phyloP scores from a whole-genome alignment of 2,329 filamentous ascomycete genomes.

The Pseudogymnoascus sp. region DNA sequence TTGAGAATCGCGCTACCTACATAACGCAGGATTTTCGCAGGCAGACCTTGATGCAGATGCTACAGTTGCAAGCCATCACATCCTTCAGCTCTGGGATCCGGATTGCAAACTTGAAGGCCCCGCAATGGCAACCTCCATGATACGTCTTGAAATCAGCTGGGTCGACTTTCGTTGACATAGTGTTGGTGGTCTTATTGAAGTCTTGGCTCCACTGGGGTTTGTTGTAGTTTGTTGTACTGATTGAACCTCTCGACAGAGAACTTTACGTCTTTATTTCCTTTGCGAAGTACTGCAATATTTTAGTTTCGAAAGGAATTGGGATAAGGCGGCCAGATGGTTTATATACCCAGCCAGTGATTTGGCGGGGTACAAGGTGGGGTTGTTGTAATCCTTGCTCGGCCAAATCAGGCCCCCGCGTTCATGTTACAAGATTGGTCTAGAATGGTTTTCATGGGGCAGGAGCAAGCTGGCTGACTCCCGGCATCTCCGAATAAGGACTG shows the following conservation, averaged over 20 bases:
- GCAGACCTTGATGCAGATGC: constrained; percentile 49
- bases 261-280: background rate
- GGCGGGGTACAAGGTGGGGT: constrained; percentile 2
- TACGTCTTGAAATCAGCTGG: constrained; percentile 25
- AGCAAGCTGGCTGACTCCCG: background rate
- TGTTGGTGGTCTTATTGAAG: background rate
- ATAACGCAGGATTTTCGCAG: constrained; percentile 33
- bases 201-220: background rate
- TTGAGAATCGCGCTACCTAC: background rate
- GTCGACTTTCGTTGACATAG: background rate
- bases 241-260: background rate
- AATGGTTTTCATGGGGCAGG: background rate
- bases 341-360: background rate
- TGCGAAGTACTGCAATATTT: background rate
- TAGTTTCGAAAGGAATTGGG: background rate
- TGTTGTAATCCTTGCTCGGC: background rate
- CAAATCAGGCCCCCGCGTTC: background rate
- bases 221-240: background rate
- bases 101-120: constrained; percentile 43
- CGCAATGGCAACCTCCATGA: constrained; percentile 51
- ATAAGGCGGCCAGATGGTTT: background rate
- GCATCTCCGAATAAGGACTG: background rate
- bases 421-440: background rate
- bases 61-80: constrained; percentile 55
- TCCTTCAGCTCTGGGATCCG: constrained; percentile 49